Conservation (phyloP, 2,329 filamentous ascomycete genomes). For the Pestalotiopsis fici region DNA sequence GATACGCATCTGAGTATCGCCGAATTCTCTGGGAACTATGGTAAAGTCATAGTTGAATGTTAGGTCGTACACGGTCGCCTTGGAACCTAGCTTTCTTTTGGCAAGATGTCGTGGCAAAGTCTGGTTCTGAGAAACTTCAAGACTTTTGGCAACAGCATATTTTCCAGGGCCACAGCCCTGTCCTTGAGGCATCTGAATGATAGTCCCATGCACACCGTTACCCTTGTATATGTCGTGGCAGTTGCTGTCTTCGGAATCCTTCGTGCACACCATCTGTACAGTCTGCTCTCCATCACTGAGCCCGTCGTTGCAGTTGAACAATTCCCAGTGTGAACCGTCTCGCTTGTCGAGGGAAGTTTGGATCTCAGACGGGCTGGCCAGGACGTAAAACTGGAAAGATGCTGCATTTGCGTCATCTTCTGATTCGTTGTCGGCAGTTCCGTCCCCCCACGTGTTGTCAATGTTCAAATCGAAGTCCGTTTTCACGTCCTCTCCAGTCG, state of each 20-base stretch:
- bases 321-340: conserved; percentile 45
- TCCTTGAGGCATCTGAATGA: conserved; percentile 39
- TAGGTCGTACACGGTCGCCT: conserved; percentile 34
- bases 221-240: conserved; percentile 37
- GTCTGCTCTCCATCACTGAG: conserved; percentile 29
- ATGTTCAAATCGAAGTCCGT: conserved; percentile 29
- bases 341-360: conserved; percentile 37
- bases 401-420: conserved; percentile 27
- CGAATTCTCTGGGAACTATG: conserved; percentile 30
- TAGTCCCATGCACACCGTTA: conserved; percentile 35
- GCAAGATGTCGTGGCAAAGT: conserved; percentile 20
- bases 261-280: conserved; percentile 37
- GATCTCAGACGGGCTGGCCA: conserved; percentile 32
- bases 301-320: conserved; percentile 36
- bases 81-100: no score
- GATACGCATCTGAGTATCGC: conserved; percentile 35
- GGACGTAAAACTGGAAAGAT: conserved; percentile 33
- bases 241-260: conserved; percentile 32
- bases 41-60: conserved; percentile 41
- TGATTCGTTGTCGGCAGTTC: conserved; percentile 17
- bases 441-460: conserved; percentile 17
- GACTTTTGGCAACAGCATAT: conserved; percentile 37
- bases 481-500: conserved; percentile 27
- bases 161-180: conserved; percentile 34
- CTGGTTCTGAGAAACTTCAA: conserved; percentile 16